Evolutionary conservation across 306 rosid genomes (phyloP), one percentile per base, ranked within the genome.

Genomic region (Vigna unguiculata): DNA sequence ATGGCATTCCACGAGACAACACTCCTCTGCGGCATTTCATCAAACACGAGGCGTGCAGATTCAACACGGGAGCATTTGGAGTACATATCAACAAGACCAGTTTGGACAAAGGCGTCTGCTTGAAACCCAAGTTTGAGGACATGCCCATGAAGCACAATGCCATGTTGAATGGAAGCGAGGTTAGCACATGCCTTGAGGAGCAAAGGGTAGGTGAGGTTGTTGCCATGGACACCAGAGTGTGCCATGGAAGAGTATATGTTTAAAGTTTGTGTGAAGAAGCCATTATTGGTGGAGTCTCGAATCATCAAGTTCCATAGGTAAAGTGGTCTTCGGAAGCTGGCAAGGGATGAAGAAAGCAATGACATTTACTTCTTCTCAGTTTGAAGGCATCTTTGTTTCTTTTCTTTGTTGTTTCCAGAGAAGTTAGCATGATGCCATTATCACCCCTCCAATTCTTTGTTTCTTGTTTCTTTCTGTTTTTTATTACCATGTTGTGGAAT

Each of bases 1-100:
- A 89, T 65, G 72, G 94, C 55, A 2, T 91, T 91, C 91, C 90
- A 91, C 4, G 91, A 83, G 25, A 91, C 85, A 3, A 80, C 76
- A 71, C 82, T 91, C 80, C 88, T 86, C 0, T 66, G 81, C 9
- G 55, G 73, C 93, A 86, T 91, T 77, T 83, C 88, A 63, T 75
- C 82, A 11, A 89, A 91, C 79, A 89, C 71, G 14, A 3, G 53
- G 36, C 82, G 80, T 11, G 91, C 64, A 55, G 43, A 45, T 3
- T 19, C 53, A 40, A 85, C 46, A 69, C 43, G 15, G 9, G 69
- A 81, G 75, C 88, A 85, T 34, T 83, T 87, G 1, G 89, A 75
- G 40, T 85, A 89, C 77, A 87, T 30, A n/a, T 74, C 88, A 64
- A 83, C 32, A 34, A 89, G 87, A 38, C 78, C 55, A 54, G 89